Evolutionary conservation across 371 early-diverging fungal species (phyloP), one percentile per base, ranked within the genome.

Genomic region (Coemansia sp.): DNA sequence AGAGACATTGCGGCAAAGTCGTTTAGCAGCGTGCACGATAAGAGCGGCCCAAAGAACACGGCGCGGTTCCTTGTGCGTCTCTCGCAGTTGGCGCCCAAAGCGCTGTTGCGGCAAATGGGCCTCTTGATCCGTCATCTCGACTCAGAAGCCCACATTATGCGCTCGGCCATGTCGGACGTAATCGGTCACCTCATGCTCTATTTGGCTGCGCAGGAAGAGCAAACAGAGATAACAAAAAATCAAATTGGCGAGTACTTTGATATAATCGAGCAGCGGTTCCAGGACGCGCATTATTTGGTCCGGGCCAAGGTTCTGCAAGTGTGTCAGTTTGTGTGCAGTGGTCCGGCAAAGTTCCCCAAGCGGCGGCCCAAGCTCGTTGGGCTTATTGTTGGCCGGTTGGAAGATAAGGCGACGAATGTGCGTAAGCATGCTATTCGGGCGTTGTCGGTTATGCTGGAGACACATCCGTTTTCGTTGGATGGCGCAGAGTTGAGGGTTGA

Each of bases 381-480:
- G 7, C 75, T 93, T 13, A 85, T 88, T 5, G 82, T 90, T 37
- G 88, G 90, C 14, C 86, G 95, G 42, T 82, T 97, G 22, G 87
- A 90, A 56, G 99, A 98, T 78, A 97, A 96, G 77, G 89, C 90
- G 53, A 89, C 89, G 68, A 84, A 82, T 63, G 94, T 97, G 5
- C 87, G 99, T 42, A 93, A 90, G 69, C 88, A 91, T 63, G 94
- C 97, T 0, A 89, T 97, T 56, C 90, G 91, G 64, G 85, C 88
- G 0, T 67, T 98, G 50, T 85, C 90, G 2, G 80, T 86, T 26
- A 80, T 94, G 63, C 83, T 97, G 14, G 83, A 89, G 18, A 90
- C 92, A 0, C 95, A 95, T 56, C 99, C 98, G 5, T 98, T 90
- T 77, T 83, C 84, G 16, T 85, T 92, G 78, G 92, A 97, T 71